Conservation (phyloP, 192 early-diverging fungal species). For the Mortierella claussenii region DNA sequence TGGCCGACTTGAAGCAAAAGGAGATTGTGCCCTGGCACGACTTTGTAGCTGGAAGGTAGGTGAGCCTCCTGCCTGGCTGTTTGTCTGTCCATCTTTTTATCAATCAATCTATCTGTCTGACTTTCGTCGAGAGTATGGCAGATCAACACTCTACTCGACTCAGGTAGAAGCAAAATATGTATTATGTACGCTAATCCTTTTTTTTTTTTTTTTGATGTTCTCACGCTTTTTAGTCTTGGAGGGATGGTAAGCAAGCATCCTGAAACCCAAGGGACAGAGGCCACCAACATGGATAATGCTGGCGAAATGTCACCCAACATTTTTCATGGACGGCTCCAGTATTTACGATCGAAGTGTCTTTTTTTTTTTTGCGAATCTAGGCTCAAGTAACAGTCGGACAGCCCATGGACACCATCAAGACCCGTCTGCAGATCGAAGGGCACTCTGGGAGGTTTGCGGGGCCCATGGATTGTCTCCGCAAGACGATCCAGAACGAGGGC, state of each 20-base stretch:
- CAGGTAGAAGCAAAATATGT: neutral
- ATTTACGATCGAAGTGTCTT: no score
- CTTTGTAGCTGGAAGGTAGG: slow-evolving; percentile 53
- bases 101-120: no score
- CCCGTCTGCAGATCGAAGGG: slow-evolving; percentile 75
- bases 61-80: neutral
- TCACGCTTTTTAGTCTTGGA: slow-evolving; percentile 23
- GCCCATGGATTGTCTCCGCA: slow-evolving; percentile 82
- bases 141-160: no score
- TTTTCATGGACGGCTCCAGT: no score
- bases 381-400: slow-evolving; percentile 71
- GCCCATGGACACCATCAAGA: slow-evolving; percentile 90
- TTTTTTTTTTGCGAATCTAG: no score
- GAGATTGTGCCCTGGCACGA: slow-evolving; percentile 51
- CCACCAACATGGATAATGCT: no score
- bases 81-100: neutral
- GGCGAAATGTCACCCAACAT: no score
- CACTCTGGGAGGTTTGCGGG: slow-evolving; percentile 67
- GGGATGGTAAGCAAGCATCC: slow-evolving; percentile 51
- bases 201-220: slow-evolving; percentile 1
- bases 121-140: no score
- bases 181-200: neutral
- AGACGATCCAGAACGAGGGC: slow-evolving; percentile 85
- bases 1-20: slow-evolving; percentile 33
- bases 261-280: no score